Evolutionary conservation across 805 yeast genomes (phyloP), one percentile per base, ranked within the genome.

Genomic region (Nakazawaea ambrosiae): DNA sequence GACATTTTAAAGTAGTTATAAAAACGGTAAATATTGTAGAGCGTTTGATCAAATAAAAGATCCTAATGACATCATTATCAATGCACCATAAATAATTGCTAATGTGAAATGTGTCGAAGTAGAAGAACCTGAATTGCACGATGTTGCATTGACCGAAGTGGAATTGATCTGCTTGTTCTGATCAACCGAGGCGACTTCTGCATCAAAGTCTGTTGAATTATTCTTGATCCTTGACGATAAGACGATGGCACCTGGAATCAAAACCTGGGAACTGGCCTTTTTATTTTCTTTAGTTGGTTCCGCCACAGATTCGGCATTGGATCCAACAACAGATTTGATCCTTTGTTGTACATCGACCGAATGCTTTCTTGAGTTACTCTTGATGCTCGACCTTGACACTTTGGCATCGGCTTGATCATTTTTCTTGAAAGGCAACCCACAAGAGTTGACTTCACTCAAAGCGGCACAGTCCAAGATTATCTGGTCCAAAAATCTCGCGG

Each of bases 361-460:
- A 31, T 31, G 5, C 17, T 33, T 22, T 33, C 28, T 28, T 31
- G 27, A 9, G 14, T 14, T 15, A 18, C 15, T 27, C 15, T 4
- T 20, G 14, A 15, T n/a, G 11, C 23, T 19, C 22, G 55, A 50
- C 40, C 51, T 49, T 22, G 51, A 43, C 34, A 50, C 45, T 34
- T 49, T 50, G 32, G 60, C 60, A 36, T 44, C 42, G 23, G 50
- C 60, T 3, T 45, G 24, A 45, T 66, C 69, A 20, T 54, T 59
- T 41, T 69, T 68, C 49, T 65, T 68, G 51, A 69, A 68, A 4
- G 76, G 75, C 12, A 71, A 53, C 36, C 61, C 58, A 46, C 77
- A 70, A 2, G 75, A 73, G 48, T 72, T 70, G 20, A 69, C 65
- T 39, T 70, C 75, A 41, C 63, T 65, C 45, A 70, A 53, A 20